A percentile compares a stretch with the other conserved stretches of the same genome.
Conservation (phyloP, 192 early-diverging fungal species). For the Mortierella hygrophila region DNA sequence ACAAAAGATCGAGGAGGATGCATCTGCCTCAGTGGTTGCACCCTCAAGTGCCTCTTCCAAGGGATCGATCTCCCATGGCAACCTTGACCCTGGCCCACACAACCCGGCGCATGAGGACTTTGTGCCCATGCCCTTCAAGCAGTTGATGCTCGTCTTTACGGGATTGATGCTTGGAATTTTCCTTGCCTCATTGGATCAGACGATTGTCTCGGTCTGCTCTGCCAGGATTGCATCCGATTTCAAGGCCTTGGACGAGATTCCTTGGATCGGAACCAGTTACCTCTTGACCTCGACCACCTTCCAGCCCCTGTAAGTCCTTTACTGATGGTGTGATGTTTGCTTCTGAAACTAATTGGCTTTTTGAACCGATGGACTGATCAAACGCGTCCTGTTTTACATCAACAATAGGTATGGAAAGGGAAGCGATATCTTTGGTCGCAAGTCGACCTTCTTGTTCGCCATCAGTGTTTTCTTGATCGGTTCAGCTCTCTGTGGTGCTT, state of each 20-base stretch:
- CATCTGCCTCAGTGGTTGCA: neutral
- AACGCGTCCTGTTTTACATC: neutral
- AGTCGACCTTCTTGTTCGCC: conserved; percentile 70
- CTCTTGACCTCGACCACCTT: conserved; percentile 77
- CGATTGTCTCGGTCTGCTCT: conserved; percentile 80
- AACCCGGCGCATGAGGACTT: neutral
- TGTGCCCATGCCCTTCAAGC: conserved; percentile 22
- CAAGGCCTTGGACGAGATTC: conserved; percentile 64
- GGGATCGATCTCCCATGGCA: conserved; percentile 10
- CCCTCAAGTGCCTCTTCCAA: conserved; percentile 8
- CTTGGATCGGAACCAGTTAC: conserved; percentile 77
- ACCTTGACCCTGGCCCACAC: conserved; percentile 22
- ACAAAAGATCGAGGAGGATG: neutral
- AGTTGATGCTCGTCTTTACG: conserved; percentile 55
- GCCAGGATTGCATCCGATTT: conserved; percentile 76
- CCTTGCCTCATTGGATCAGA: conserved; percentile 79
- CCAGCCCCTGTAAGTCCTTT: conserved; percentile 65
- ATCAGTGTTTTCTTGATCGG: conserved; percentile 76
- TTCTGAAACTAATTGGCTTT: neutral
- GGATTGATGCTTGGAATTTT: conserved; percentile 67
- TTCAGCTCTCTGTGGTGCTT: conserved; percentile 73
- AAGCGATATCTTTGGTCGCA: conserved; percentile 86
- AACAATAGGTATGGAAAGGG: conserved; percentile 73
- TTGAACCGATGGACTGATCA: no score
- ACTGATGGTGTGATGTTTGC: neutral